Evolutionary conservation across 2,329 filamentous ascomycete genomes (phyloP).

Genomic region (Lecanicillium sp.): DNA sequence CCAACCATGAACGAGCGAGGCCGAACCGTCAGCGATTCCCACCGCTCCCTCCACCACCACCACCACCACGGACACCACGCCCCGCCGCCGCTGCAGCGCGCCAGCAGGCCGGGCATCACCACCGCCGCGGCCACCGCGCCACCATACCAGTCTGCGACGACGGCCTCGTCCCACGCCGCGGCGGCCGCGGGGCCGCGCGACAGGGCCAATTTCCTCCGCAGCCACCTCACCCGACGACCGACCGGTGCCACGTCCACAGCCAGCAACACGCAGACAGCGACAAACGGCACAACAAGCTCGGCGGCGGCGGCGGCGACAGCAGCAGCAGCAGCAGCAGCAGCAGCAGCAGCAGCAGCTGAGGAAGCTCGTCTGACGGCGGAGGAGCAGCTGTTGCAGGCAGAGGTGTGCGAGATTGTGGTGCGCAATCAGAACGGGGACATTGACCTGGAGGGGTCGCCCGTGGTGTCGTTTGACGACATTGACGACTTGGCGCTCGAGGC

Average conservation of each 20-base stretch:
- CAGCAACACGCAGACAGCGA: conserved; percentile 1
- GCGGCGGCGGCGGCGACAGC: conserved; percentile 35
- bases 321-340: conserved; percentile 24
- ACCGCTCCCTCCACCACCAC: no score
- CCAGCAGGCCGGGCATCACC: not conserved
- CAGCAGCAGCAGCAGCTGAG: conserved; percentile 30
- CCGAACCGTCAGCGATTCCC: conserved; percentile 1
- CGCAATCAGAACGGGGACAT: conserved; percentile 58
- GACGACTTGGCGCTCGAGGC: conserved; percentile 53
- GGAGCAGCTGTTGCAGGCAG: conserved; percentile 28
- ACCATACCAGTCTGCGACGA: not conserved
- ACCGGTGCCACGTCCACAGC: conserved; percentile 28
- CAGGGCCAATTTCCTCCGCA: conserved; percentile 49
- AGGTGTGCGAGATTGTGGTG: conserved; percentile 53
- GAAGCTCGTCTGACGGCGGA: conserved; percentile 44
- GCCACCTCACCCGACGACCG: conserved; percentile 52
- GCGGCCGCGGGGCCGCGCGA: conserved; percentile 4
- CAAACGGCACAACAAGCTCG: conserved; percentile 39
- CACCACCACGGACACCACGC: no score
- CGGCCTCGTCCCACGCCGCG: not conserved
- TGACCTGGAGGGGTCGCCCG: conserved; percentile 52
- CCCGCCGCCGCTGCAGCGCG: conserved; percentile 5
- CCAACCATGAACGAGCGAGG: conserved; percentile 12
- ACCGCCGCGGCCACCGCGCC: not conserved
- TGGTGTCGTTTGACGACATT: conserved; percentile 46